phyloP scores from a whole-genome alignment of 306 rosid species.

The Prunus salicina region DNA sequence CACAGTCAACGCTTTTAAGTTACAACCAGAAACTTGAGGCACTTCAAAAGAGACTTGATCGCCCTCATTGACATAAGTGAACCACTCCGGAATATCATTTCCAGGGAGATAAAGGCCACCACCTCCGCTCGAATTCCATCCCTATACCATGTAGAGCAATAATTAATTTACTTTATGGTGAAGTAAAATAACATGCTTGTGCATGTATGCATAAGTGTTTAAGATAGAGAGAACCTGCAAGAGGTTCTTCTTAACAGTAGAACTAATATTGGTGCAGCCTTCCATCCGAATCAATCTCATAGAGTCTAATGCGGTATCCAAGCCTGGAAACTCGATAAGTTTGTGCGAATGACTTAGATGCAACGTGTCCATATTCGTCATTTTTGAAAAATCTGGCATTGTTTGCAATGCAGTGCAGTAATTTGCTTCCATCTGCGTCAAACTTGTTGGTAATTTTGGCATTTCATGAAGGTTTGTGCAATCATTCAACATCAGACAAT shows the following conservation, averaged over 20 bases:
- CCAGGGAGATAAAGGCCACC: conserved; percentile 15
- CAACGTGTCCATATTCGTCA: neutral
- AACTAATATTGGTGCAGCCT: conserved; percentile 6
- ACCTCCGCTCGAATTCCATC: neutral
- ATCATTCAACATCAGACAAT: neutral
- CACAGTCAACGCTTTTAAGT: conserved; percentile 6
- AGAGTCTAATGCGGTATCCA: conserved; percentile 3
- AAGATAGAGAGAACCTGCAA: conserved; percentile 20
- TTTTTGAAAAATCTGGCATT: conserved; percentile 6
- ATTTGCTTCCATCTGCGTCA: neutral
- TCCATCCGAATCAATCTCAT: conserved; percentile 2
- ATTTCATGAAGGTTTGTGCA: neutral
- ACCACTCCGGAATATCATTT: conserved; percentile 21
- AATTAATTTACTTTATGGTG: no score
- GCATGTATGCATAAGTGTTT: no score
- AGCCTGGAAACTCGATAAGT: conserved; percentile 15
- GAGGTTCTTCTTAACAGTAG: conserved; percentile 9
- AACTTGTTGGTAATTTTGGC: conserved; percentile 2
- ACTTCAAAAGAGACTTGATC: neutral
- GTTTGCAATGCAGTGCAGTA: conserved; percentile 3
- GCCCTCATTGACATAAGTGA: conserved; percentile 6
- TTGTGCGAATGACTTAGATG: conserved; percentile 5
- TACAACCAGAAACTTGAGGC: neutral
- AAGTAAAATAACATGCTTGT: no score
- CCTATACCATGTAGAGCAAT: conserved; percentile 8